Evolutionary conservation across 441 rosid genomes (phyloP), one percentile per base, ranked within the genome.

Genomic region (Sinapis alba): DNA sequence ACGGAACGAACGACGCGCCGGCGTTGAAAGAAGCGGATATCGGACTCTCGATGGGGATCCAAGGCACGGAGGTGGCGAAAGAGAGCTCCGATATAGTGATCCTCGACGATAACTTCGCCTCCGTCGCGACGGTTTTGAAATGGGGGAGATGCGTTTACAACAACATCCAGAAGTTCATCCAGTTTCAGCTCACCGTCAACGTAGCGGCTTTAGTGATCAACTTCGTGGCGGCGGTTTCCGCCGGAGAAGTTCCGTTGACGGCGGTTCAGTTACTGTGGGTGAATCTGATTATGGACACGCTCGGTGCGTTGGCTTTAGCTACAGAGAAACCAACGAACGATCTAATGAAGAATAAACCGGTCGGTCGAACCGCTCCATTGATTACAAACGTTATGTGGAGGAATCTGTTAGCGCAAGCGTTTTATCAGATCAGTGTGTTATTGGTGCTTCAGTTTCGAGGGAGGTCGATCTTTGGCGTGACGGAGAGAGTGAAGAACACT

Each of bases 21-120:
- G 92, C 92, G 0, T 83, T 88, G 8, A 86, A 86, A 72, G 92
- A 84, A 78, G 92, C 89, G 0, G 83, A 86, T 56, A 86, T 88
- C 0, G 91, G 91, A 21, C 83, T 87, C 0, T 86, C 89, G 0
- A 87, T 87, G 91, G 89, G 91, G 62, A 87, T 84, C 62, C 91
- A 87, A 54, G 89, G 89, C 0, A 87, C 89, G 0, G 91, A 87
- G 63, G 88, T 87, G 0, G 88, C 89, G 0, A 86, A 87, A 65
- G 89, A 85, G 71, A 87, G 91, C 80, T 85, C 91, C 0, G 89
- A 87, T 71, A 85, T 87, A 4, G 86, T 87, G 32, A 87, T 86
- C 26, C 74, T 87, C 21, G 88, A 87, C 6, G 89, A 86, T 63
- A 86, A 86, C 15, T 86, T 87, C 0, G 80, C 84, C 4, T 83